phyloP scores from a whole-genome alignment of 1,139 yeast species.

The Candida dubliniensis region DNA sequence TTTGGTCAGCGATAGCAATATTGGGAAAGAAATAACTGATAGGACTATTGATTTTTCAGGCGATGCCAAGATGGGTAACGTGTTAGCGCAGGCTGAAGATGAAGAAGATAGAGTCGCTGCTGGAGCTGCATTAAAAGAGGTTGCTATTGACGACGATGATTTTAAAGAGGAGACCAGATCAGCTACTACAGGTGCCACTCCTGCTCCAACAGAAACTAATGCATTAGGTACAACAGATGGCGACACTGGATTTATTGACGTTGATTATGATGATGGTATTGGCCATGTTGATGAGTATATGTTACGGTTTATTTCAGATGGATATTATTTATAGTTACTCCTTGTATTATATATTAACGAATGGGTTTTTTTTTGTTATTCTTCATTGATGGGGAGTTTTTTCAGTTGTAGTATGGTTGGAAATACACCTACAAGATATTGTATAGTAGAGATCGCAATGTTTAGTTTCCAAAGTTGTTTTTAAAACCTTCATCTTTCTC shows the following conservation, averaged over 20 bases:
- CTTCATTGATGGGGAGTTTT: too few species aligned
- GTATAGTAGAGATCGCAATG: too few species aligned
- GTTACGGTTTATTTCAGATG: constrained; percentile 86
- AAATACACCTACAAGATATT: neutral
- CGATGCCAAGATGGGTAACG: constrained; percentile 58
- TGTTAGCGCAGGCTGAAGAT: constrained; percentile 92
- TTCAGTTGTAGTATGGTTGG: too few species aligned
- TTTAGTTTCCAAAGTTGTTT: too few species aligned
- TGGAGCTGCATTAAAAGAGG: constrained; percentile 82
- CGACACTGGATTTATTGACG: constrained; percentile 36
- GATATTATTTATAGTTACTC: constrained; percentile 30
- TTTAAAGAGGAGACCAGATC: constrained; percentile 49
- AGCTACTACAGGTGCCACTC: constrained; percentile 39
- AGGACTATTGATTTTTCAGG: constrained; percentile 38
- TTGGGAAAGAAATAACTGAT: constrained; percentile 36
- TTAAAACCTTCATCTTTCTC: too few species aligned
- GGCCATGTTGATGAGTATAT: constrained; percentile 96
- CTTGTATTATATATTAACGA: constrained; percentile 2
- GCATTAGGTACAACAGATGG: constrained; percentile 16
- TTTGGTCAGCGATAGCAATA: constrained; percentile 65
- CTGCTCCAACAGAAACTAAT: constrained; percentile 17
- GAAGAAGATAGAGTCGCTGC: constrained; percentile 96
- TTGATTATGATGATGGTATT: constrained; percentile 69
- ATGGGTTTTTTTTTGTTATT: neutral
- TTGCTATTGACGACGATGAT: constrained; percentile 81